A percentile compares a stretch with the other conserved stretches of the same genome.
These are phyloP conservation scores for Thielaviopsis cerberus DNA, from an alignment of 2,329 filamentous ascomycete genomes.

Conservation along the genomic window DNA sequence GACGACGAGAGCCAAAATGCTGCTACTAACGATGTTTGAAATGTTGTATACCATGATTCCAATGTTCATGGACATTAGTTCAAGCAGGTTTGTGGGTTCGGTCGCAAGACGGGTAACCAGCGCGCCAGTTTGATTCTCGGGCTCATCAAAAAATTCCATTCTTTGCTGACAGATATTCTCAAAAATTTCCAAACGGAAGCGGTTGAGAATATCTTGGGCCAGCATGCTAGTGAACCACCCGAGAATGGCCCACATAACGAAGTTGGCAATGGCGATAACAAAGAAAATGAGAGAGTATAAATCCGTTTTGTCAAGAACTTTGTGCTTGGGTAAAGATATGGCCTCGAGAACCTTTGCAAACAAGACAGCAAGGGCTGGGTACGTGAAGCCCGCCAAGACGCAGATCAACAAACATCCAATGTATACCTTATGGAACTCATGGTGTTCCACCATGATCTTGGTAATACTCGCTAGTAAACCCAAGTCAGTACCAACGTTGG, in stretches of 20 bases:
- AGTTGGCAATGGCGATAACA: conserved; percentile 28
- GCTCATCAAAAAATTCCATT: conserved; percentile 28
- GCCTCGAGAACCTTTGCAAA: conserved; percentile 23
- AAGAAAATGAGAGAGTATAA: conserved; percentile 41
- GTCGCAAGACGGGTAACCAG: conserved; percentile 21
- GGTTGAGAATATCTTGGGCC: conserved; percentile 20
- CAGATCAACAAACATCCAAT: background rate
- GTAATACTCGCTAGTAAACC: conserved; percentile 1
- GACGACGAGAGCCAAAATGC: conserved; percentile 26
- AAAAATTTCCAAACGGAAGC: conserved; percentile 25
- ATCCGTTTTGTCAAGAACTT: conserved; percentile 23
- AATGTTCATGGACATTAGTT: conserved; percentile 31
- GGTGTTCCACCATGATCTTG: conserved; percentile 4
- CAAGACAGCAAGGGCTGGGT: conserved; percentile 27
- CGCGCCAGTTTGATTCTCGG: conserved; percentile 21
- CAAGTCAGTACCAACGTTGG: background rate
- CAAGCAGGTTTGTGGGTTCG: conserved; percentile 29
- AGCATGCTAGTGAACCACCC: conserved; percentile 22
- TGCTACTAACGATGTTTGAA: conserved; percentile 27
- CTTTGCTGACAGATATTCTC: conserved; percentile 35
- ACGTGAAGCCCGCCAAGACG: conserved; percentile 18
- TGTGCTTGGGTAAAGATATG: conserved; percentile 16
- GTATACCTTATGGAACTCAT: background rate
- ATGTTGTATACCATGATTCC: conserved; percentile 28
- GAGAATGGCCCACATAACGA: conserved; percentile 24